Evolutionary conservation across 306 rosid species (phyloP), one percentile per base, ranked within the genome.

Genomic region (Carpinus viminea): DNA sequence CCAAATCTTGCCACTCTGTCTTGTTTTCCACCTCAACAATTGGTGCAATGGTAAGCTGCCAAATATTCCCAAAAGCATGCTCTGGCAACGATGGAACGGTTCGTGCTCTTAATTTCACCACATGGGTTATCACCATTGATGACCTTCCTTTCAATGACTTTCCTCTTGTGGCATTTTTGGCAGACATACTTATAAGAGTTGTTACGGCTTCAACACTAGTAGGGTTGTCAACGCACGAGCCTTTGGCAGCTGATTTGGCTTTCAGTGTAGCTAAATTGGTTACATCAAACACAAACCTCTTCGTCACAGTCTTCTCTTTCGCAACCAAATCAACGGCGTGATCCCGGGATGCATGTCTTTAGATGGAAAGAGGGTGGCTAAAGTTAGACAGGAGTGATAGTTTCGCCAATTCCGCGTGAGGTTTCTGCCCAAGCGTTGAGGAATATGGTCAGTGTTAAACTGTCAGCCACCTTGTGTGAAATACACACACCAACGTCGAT

Each of bases 201-300:
- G 81, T 62, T 71, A 76, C 64, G 9, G 61, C 80, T 46, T 81
- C 83, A 21, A 81, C 80, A 9, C 76, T 51, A 13, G 81, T 18
- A 13, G 81, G 74, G 31, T 34, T 17, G 26, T 0, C 21, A 69
- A 28, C 18, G 45, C 56, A 5, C 70, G 1, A 2, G 8, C 9
- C 38, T 4, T 6, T 18, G 48, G n/a, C 73, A 5, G 45, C 73
- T 47, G 48, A 74, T 71, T 72, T 64, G 81, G 47, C 77, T 70
- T 76, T 72, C 15, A 81, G 78, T 26, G 20, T 62, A 12, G 52
- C 74, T 13, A 82, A 54, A 46, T 54, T 53, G 6, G 78, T 12
- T 46, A 56, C 45, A 31, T 62, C 59, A 41, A 76, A 72, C 38
- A 65, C 54, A 53, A 76, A 76, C 13, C 71, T 53, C 78, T 68